Base-by-base conservation (phyloP, 2,329 filamentous ascomycete genomes). In the Sarocladium brachiariae region DNA sequence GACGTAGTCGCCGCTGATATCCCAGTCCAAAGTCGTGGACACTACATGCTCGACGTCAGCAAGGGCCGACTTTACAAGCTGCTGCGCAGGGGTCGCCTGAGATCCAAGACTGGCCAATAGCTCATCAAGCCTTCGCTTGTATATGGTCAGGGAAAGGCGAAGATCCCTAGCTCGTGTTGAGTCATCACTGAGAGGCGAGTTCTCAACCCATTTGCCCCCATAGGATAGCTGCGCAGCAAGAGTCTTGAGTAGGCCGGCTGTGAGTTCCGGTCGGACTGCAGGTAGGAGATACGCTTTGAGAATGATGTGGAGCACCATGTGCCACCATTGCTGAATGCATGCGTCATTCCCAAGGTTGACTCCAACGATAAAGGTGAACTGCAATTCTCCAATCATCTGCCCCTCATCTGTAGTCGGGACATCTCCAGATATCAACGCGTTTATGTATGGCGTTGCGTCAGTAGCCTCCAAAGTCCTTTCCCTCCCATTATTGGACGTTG, bases 251-350 rank as follows among this genome's bases (percentile, higher is more conserved):
- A 83, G 65, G n/a, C 61, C 59, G 2, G 63, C 63, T 10, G 70
- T 70, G 27, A 84, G 70, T 1, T 54, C 50, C 0, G 80, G 78
- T 2, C 66, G 65, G 3, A 61, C 57, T 19, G 65, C 52, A 1
- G 70, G 64, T 1, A 84, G 71, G 9, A 57, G 55, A 57, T 74
- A 72, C 2, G 77, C 73, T 23, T 73, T 72, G 43, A 84, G 70
- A 10, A 81, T 57, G 30, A 81, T 59, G 45, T 69, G 72, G 34
- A 76, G 69, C 3, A 75, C 61, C 54, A 81, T 70, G 57, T 80
- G 71, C 69, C 74, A 78, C 81, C 80, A 84, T 54, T 84, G 80
- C 54, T 81, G 77, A 38, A 82, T 67, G 56, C 80, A 84, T 8
- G 77, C 70, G 37, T 76, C 65, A 59, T 82, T 84, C 35, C 76